phyloP scores from a whole-genome alignment of 2,329 filamentous ascomycete species.

The Cladosporium velox region DNA sequence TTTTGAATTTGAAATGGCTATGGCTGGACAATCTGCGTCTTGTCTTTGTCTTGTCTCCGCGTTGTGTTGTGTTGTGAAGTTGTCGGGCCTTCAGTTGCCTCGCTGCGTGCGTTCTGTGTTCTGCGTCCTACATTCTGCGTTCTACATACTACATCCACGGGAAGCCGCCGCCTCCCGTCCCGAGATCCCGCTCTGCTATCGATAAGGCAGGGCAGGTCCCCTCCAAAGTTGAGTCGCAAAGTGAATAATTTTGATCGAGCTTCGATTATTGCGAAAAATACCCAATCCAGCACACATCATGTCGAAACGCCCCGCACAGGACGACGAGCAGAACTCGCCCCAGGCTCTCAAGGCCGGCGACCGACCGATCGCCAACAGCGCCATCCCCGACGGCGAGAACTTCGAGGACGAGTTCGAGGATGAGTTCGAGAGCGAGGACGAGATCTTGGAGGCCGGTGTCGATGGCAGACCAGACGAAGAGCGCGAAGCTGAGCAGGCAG shows the following conservation, averaged over 20 bases:
- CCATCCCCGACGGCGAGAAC: constrained; percentile 62
- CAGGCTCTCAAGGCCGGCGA: constrained; percentile 63
- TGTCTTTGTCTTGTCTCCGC: too few species aligned
- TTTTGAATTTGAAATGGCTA: background rate
- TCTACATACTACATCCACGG: background rate
- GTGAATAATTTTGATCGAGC: background rate
- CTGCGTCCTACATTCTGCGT: background rate
- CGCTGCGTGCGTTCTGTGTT: too few species aligned
- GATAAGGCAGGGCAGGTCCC: background rate
- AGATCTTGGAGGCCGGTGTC: constrained; percentile 91
- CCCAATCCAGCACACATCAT: constrained; percentile 43
- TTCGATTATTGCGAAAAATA: background rate
- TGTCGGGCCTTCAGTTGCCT: too few species aligned
- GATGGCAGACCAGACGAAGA: constrained; percentile 91
- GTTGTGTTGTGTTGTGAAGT: too few species aligned
- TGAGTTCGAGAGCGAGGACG: constrained; percentile 83
- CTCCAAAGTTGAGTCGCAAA: constrained; percentile 7
- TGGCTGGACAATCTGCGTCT: background rate
- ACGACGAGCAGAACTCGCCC: constrained; percentile 48
- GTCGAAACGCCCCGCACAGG: constrained; percentile 62
- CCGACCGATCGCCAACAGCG: constrained; percentile 54
- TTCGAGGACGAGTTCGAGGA: constrained; percentile 97
- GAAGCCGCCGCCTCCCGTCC: background rate
- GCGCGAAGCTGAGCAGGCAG: constrained; percentile 83
- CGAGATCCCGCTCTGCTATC: background rate